A percentile compares a stretch with the other conserved stretches of the same genome.
Conservation (phyloP, 164 flowering plant genomes). For the Nymphaea thermarum region DNA sequence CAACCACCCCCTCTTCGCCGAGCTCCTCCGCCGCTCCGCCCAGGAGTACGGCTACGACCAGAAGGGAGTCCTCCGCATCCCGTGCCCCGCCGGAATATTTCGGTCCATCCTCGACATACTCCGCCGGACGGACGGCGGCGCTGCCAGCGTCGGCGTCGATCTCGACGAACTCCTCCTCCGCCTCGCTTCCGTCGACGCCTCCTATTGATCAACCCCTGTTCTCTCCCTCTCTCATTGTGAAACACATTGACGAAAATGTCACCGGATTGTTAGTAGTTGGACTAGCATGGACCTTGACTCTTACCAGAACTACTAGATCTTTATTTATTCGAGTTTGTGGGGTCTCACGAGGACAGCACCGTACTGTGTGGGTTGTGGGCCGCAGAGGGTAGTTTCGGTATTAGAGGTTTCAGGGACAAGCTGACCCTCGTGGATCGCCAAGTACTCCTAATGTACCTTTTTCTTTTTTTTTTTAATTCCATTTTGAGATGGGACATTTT, state of each 20-base stretch:
- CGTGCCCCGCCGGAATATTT: conserved; percentile 65
- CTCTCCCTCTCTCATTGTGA: not conserved
- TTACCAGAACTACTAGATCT: not conserved
- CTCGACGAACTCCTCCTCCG: not conserved
- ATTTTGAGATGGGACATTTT: not conserved
- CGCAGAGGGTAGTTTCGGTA: not conserved
- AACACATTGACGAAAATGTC: not conserved
- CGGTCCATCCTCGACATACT: conserved; percentile 57
- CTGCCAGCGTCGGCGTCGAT: not conserved
- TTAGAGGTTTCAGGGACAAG: not conserved
- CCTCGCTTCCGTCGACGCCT: not conserved
- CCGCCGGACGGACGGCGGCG: conserved; percentile 14
- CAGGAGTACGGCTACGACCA: conserved; percentile 96
- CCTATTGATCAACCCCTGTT: not conserved
- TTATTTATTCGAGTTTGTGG: not conserved
- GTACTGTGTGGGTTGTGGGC: not conserved
- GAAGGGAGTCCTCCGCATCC: conserved; percentile 70
- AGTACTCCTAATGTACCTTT: not conserved
- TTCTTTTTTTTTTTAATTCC: too few species aligned
- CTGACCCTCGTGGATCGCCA: not conserved
- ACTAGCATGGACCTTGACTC: not conserved
- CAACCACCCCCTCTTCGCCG: conserved; percentile 65
- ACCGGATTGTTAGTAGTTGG: not conserved
- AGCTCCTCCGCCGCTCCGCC: conserved; percentile 63
- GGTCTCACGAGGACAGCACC: not conserved